Evolutionary conservation across 192 early-diverging fungal genomes (phyloP).

Genomic region (Coemansia sp.): DNA sequence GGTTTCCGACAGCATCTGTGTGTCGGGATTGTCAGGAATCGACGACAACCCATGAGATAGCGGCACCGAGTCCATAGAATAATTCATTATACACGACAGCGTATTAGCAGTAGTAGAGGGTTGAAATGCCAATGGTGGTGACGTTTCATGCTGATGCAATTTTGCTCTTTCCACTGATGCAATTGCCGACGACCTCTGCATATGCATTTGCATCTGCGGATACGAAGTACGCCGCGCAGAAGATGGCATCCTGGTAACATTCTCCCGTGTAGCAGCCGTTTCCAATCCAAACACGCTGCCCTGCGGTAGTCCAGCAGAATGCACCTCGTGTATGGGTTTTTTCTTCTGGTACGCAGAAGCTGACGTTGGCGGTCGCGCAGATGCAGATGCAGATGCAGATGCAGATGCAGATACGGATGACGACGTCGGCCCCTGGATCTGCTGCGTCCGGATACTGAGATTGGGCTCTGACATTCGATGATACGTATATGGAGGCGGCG

Average conservation of each 20-base stretch:
- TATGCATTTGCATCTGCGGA: slow-evolving; percentile 10
- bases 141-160: background rate
- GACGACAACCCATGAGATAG: background rate
- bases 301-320: background rate
- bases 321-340: background rate
- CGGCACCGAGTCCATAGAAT: background rate
- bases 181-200: background rate
- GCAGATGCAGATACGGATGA: too few species aligned
- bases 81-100: background rate
- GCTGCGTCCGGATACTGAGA: background rate
- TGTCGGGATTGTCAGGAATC: background rate
- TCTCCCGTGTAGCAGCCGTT: background rate
- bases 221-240: slow-evolving; percentile 6
- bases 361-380: background rate
- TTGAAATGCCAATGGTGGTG: background rate
- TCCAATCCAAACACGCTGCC: background rate
- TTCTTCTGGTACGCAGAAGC: background rate
- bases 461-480: background rate
- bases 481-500: background rate
- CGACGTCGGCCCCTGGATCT: slow-evolving; percentile 16
- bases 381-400: too few species aligned
- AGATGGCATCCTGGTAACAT: background rate
- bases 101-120: too few species aligned
- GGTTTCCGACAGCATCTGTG: background rate
- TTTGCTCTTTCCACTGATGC: background rate